Conservation (phyloP, 305 asterid genomes). For the Solanum hybrid region DNA sequence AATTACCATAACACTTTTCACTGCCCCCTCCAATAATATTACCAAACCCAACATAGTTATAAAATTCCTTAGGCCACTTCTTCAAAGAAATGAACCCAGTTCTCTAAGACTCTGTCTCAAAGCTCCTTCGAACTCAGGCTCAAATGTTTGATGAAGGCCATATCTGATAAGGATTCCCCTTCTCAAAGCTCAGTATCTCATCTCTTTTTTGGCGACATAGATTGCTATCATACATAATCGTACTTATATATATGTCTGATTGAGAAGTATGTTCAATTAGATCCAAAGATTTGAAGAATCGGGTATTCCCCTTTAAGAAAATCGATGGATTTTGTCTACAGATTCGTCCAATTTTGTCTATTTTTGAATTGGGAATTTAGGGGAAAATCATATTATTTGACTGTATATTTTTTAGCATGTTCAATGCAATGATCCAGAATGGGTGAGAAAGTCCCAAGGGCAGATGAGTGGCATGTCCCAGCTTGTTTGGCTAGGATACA, state of each 20-base stretch:
- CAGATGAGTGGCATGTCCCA: constrained; percentile 91
- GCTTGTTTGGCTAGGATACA: neutral
- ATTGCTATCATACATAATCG: neutral
- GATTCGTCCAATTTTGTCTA: neutral
- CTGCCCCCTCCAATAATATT: no score
- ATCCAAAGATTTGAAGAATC: neutral
- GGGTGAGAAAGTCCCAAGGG: constrained; percentile 85
- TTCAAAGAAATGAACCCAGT: no score
- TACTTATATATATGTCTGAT: neutral
- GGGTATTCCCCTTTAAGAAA: no score
- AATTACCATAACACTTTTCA: no score
- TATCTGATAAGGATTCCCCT: no score
- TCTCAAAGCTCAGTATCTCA: neutral
- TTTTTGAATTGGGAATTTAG: neutral
- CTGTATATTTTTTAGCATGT: constrained; percentile 22
- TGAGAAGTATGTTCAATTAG: neutral
- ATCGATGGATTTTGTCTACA: neutral
- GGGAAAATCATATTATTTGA: neutral
- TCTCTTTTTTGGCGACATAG: neutral
- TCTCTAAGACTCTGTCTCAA: no score
- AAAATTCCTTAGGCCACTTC: no score
- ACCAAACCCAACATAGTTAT: neutral
- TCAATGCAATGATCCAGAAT: constrained; percentile 80
- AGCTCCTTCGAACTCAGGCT: no score
- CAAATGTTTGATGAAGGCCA: no score